Percentiles rank a stretch among this genome's conserved stretches.
phyloP scores from a whole-genome alignment of 139 green algal species.

The Picochlorum sp. region DNA sequence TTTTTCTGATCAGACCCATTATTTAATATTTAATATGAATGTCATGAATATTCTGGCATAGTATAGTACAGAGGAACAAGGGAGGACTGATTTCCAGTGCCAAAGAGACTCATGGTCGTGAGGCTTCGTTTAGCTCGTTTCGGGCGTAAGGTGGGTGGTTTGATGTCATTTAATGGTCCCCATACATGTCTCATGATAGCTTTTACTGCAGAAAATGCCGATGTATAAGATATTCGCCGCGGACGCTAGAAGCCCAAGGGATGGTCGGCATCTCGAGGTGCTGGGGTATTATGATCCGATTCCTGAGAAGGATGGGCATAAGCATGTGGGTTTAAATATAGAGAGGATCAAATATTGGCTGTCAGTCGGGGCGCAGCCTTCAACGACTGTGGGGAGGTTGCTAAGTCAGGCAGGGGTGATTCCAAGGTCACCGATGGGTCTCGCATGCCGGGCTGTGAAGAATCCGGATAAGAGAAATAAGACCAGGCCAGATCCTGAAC shows the following conservation, averaged over 20 bases:
- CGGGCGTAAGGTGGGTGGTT: conserved; percentile 37
- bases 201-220: conserved; percentile 52
- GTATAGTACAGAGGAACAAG: background rate
- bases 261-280: conserved; percentile 70
- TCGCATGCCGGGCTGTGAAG: conserved; percentile 25
- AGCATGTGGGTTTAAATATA: conserved; percentile 70
- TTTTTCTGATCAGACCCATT: no score
- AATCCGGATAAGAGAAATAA: conserved; percentile 33
- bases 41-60: background rate
- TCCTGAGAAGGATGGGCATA: conserved; percentile 75
- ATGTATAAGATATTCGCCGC: conserved; percentile 80
- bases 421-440: conserved; percentile 35
- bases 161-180: background rate
- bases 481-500: background rate
- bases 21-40: background rate
- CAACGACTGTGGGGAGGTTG: conserved; percentile 56
- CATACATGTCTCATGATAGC: background rate
- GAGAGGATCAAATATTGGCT: conserved; percentile 82
- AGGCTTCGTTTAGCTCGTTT: conserved; percentile 72
- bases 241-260: conserved; percentile 47
- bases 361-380: conserved; percentile 69
- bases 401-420: conserved; percentile 63
- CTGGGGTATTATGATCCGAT: conserved; percentile 76
- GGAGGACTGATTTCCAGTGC: background rate
- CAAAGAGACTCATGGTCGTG: conserved; percentile 43